These are phyloP conservation scores for Delphinella strobiligena DNA, from an alignment of 2,329 filamentous ascomycete species.

Conservation along the genomic window DNA sequence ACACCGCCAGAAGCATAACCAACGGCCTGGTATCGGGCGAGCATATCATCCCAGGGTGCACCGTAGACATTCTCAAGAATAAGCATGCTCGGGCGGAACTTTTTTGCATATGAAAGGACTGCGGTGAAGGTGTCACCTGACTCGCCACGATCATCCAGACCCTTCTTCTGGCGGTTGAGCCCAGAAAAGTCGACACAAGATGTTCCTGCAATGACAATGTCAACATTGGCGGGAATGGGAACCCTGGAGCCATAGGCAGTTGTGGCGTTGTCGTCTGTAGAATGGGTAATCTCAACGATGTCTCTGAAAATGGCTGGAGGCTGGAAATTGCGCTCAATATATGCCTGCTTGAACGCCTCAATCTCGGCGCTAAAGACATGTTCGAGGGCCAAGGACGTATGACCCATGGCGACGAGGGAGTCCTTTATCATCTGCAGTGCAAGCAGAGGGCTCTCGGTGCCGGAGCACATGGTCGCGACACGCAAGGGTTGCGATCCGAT, in stretches of 20 bases:
- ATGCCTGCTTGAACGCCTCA: conserved; percentile 33
- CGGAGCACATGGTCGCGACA: conserved; percentile 65
- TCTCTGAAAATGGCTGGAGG: conserved; percentile 32
- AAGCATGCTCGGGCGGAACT: conserved; percentile 48
- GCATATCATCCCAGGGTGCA: conserved; percentile 46
- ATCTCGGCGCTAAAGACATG: conserved; percentile 37
- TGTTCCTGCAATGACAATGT: conserved; percentile 60
- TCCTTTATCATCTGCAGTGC: conserved; percentile 46
- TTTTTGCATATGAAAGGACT: conserved; percentile 44
- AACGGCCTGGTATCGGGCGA: conserved; percentile 31
- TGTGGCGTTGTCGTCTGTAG: conserved; percentile 24
- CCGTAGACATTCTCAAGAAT: conserved; percentile 59
- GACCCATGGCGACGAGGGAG: conserved; percentile 17
- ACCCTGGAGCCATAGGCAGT: conserved; percentile 54
- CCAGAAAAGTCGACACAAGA: conserved; percentile 65
- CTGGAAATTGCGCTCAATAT: conserved; percentile 34
- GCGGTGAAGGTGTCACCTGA: conserved; percentile 54
- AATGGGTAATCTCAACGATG: conserved; percentile 26
- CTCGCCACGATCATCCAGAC: conserved; percentile 45
- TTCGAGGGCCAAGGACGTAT: conserved; percentile 15
- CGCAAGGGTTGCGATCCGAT: conserved; percentile 28
- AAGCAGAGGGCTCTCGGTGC: conserved; percentile 63
- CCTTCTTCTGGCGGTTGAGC: conserved; percentile 47
- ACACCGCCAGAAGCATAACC: conserved; percentile 43
- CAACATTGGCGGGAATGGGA: conserved; percentile 43